Conservation (phyloP, 768 basidiomycete species). For the Lentinula sp. region DNA sequence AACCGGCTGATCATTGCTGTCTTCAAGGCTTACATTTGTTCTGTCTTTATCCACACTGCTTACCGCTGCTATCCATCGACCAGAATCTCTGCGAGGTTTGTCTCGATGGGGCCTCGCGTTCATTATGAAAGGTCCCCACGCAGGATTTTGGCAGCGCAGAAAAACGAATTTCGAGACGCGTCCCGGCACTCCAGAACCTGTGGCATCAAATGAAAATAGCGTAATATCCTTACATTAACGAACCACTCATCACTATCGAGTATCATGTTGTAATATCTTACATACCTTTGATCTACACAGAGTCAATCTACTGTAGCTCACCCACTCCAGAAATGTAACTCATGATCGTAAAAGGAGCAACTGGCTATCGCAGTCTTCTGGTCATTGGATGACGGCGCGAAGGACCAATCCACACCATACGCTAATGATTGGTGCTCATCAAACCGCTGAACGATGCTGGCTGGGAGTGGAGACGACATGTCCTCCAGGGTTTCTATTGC, state of each 20-base stretch:
- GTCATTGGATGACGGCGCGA: conserved; percentile 20
- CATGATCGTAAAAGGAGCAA: conserved; percentile 95
- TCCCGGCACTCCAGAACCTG: not conserved
- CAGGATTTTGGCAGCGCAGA: conserved; percentile 46
- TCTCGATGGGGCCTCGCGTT: conserved; percentile 69
- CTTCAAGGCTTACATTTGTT: conserved; percentile 36
- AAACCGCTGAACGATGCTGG: conserved; percentile 50
- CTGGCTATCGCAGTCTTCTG: conserved; percentile 63
- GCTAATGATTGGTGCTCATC: conserved; percentile 79
- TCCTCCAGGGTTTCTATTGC: not conserved
- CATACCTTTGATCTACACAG: not conserved
- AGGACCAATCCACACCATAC: conserved; percentile 91
- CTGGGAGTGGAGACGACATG: conserved; percentile 2
- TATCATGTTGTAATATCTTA: not conserved
- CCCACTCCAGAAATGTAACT: conserved; percentile 72
- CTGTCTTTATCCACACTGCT: conserved; percentile 61
- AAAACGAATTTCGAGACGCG: conserved; percentile 14
- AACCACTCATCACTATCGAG: not conserved
- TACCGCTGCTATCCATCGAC: conserved; percentile 55
- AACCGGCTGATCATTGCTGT: not conserved
- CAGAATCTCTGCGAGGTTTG: conserved; percentile 64
- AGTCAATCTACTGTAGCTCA: conserved; percentile 24
- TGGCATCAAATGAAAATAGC: not conserved
- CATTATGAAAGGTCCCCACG: conserved; percentile 54
- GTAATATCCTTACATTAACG: not conserved